phyloP scores from a whole-genome alignment of 2,329 filamentous ascomycete species.

The Aureobasidium musti region DNA sequence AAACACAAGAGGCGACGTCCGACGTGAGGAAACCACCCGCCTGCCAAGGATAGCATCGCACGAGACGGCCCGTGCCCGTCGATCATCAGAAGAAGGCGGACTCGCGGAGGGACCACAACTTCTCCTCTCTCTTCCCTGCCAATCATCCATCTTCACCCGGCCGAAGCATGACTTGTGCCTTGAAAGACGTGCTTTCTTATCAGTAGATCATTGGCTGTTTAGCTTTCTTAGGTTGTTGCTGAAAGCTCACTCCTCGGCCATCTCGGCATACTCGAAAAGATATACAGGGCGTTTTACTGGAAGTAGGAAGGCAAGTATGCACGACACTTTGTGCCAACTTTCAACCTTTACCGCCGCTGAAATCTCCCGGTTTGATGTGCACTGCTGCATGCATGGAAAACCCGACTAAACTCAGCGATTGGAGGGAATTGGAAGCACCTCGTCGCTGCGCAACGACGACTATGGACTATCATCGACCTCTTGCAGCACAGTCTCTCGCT shows the following conservation, averaged over 20 bases:
- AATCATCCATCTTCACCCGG: background rate
- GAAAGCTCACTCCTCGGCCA: background rate
- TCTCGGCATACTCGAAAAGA: conserved; percentile 10
- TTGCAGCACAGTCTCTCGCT: conserved; percentile 9
- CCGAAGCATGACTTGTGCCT: conserved; percentile 13
- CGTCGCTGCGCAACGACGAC: background rate
- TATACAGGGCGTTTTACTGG: conserved; percentile 9
- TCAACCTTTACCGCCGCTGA: background rate
- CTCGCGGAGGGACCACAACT: conserved; percentile 9
- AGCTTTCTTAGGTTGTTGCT: background rate
- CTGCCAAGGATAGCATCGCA: conserved; percentile 18
- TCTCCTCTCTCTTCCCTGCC: background rate
- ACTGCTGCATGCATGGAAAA: background rate
- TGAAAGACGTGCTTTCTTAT: conserved; percentile 20
- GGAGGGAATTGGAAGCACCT: conserved; percentile 2
- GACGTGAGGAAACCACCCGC: background rate
- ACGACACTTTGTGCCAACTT: conserved; percentile 19
- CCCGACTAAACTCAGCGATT: background rate
- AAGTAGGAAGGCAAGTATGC: conserved; percentile 24
- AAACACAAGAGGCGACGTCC: conserved; percentile 26
- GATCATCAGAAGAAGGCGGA: conserved; percentile 9
- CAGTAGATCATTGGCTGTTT: conserved; percentile 14
- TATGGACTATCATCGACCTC: conserved; percentile 4
- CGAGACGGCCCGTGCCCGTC: conserved; percentile 15
- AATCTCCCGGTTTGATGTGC: conserved; percentile 6